Evolutionary conservation across 495 filamentous ascomycete species (phyloP).

Genomic region (Xylaria flabelliformis): DNA sequence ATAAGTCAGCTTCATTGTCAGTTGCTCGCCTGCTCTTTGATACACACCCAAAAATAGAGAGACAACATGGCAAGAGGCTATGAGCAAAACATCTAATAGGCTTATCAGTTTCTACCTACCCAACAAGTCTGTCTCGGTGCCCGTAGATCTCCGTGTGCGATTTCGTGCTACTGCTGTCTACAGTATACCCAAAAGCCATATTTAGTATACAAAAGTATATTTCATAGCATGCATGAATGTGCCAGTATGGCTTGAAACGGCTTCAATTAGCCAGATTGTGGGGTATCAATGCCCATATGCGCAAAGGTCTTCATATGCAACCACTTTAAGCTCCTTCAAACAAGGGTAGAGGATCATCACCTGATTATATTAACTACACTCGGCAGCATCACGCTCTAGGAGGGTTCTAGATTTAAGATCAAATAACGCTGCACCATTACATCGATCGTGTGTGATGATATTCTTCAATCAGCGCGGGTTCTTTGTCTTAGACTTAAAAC

Average conservation of each 20-base stretch:
- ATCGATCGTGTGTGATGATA: neutral
- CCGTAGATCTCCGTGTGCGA: neutral
- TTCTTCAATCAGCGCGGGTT: neutral
- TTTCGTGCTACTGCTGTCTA: neutral
- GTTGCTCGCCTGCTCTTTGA: slow-evolving; percentile 1
- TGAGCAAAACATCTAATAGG: neutral
- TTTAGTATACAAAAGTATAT: neutral
- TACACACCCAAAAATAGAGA: neutral
- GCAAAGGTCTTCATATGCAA: slow-evolving; percentile 13
- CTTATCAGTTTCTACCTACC: neutral
- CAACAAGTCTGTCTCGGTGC: neutral
- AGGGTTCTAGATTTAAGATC: neutral
- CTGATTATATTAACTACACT: slow-evolving; percentile 7
- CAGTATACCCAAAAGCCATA: neutral
- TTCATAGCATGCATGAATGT: slow-evolving; percentile 14
- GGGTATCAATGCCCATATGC: slow-evolving; percentile 8
- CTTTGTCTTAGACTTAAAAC: neutral
- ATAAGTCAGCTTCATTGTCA: neutral
- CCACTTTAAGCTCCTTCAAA: slow-evolving; percentile 10
- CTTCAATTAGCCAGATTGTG: slow-evolving; percentile 24
- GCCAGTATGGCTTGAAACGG: slow-evolving; percentile 17
- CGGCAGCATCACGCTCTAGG: too few relatives aligned
- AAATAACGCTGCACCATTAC: neutral
- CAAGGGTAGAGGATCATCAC: slow-evolving; percentile 1
- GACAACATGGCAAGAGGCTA: slow-evolving; percentile 10